These are phyloP conservation scores for Quercus wislizeni DNA, from an alignment of 306 rosid species.

Conservation along the genomic window DNA sequence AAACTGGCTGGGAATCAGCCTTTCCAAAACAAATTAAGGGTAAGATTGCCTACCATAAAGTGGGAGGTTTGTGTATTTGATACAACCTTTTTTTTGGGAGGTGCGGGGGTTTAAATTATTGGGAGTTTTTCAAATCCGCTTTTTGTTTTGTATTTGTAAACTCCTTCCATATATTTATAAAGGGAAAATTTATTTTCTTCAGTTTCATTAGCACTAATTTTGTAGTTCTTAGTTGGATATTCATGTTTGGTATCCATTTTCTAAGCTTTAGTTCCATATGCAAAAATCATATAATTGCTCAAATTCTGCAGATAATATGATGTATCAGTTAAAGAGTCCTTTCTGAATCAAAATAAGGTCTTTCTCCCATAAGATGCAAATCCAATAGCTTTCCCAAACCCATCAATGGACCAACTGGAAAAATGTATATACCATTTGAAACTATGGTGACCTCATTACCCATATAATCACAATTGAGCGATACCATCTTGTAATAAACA, in stretches of 20 bases:
- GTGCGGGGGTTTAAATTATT: no score
- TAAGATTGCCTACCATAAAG: no score
- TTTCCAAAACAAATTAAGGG: no score
- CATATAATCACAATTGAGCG: neutral
- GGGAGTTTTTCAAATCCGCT: neutral
- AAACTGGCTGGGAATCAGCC: no score
- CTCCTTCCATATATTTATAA: neutral
- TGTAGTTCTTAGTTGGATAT: neutral
- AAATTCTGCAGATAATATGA: neutral
- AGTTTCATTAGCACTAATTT: neutral
- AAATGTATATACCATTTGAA: no score
- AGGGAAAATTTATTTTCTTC: neutral
- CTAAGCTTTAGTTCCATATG: neutral
- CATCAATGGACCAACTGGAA: no score
- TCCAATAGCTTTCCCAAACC: neutral
- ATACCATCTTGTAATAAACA: no score
- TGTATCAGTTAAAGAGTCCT: no score
- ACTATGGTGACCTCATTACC: neutral
- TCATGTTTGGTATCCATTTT: neutral
- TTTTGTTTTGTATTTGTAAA: neutral
- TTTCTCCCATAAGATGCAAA: no score
- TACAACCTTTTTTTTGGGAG: no score
- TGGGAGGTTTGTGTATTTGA: no score
- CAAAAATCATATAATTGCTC: neutral
- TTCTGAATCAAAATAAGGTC: no score